A percentile compares a stretch with the other conserved stretches of the same genome.
phyloP scores from a whole-genome alignment of 140 eudicot species.

The Senecio squalidus region DNA sequence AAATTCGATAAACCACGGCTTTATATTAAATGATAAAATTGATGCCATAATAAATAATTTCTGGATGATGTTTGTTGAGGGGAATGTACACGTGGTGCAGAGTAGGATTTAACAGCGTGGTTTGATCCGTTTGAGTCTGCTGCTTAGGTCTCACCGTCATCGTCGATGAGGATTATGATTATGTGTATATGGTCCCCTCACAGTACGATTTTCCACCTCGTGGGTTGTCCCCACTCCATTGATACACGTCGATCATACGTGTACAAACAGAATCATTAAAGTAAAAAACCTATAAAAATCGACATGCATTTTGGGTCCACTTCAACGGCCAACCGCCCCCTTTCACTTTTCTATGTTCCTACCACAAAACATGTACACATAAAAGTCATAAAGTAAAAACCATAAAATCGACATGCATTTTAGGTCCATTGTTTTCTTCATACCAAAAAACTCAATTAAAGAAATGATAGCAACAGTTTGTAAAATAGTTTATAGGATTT shows the following conservation, averaged over 20 bases:
- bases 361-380: background rate
- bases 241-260: slow-evolving; percentile 31
- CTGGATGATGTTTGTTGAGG: background rate
- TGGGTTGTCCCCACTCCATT: too few relatives aligned
- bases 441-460: too few relatives aligned
- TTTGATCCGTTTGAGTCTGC: slow-evolving; percentile 12
- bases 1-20: too few relatives aligned
- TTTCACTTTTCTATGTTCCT: background rate
- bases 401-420: too few relatives aligned
- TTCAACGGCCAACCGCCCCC: slow-evolving; percentile 29
- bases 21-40: too few relatives aligned
- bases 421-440: too few relatives aligned
- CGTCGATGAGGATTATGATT: slow-evolving; percentile 35
- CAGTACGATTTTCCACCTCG: slow-evolving; percentile 1
- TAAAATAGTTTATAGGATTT: too few relatives aligned
- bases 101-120: slow-evolving; percentile 15
- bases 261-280: background rate
- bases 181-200: slow-evolving; percentile 15
- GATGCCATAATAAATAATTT: background rate
- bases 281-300: background rate
- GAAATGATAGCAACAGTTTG: too few relatives aligned
- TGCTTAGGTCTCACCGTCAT: slow-evolving; percentile 28
- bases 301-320: background rate
- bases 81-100: slow-evolving; percentile 29
- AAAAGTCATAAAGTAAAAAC: background rate